Conservation (phyloP, 257 asterid genomes). For the Scutellaria baicalensis region DNA sequence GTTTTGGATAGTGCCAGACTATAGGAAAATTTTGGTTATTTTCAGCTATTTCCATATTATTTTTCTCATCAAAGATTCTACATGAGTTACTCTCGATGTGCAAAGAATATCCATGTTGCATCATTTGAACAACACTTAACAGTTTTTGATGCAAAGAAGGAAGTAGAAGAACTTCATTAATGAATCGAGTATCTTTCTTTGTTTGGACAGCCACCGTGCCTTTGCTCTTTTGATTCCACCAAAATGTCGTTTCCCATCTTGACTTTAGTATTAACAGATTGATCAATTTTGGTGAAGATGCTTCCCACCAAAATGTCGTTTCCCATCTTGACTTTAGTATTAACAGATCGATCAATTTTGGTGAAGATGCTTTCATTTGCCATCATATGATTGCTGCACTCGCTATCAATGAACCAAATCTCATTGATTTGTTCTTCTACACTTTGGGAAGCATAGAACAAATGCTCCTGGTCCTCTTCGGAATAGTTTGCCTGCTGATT, state of each 20-base stretch:
- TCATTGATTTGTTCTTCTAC: not conserved
- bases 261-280: not conserved
- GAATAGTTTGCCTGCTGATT: not conserved
- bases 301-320: too few relatives aligned
- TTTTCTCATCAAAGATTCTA: not conserved
- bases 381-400: not conserved
- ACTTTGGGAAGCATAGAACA: not conserved
- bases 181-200: not conserved
- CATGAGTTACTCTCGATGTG: too few relatives aligned
- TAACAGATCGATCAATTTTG: not conserved
- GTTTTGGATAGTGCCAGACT: not conserved
- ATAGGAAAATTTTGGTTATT: not conserved
- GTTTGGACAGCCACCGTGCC: not conserved
- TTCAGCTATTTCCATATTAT: not conserved
- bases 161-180: not conserved
- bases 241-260: not conserved
- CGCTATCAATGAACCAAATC: not conserved
- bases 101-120: too few relatives aligned
- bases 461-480: not conserved
- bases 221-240: not conserved
- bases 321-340: too few relatives aligned
- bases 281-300: not conserved
- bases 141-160: too few relatives aligned
- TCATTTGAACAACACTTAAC: too few relatives aligned
- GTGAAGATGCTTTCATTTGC: not conserved